These are phyloP conservation scores for Fraxinus floribunda DNA, from an alignment of 305 asterid species.

Conservation along the genomic window DNA sequence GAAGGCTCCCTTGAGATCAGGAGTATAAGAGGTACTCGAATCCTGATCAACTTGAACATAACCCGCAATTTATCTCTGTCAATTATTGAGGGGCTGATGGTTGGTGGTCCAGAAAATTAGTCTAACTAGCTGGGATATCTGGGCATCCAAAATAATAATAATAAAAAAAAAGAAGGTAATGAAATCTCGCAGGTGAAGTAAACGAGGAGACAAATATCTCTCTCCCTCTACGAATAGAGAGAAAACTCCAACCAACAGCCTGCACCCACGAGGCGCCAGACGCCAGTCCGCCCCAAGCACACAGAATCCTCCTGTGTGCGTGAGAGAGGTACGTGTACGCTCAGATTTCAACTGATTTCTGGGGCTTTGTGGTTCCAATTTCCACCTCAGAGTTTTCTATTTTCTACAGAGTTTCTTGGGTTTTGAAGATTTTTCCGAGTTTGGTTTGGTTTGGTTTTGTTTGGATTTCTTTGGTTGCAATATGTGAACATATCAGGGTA, in stretches of 20 bases:
- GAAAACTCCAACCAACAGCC: background rate
- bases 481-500: background rate
- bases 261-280: background rate
- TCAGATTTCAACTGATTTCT: constrained; percentile 36
- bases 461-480: background rate
- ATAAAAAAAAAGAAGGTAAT: too few relatives aligned
- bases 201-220: constrained; percentile 27
- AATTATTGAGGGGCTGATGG: too few relatives aligned
- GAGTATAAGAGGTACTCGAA: too few relatives aligned
- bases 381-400: constrained; percentile 23
- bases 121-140: too few relatives aligned
- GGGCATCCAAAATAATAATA: too few relatives aligned
- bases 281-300: constrained; percentile 6
- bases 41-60: too few relatives aligned
- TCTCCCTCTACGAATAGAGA: background rate
- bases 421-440: constrained; percentile 14
- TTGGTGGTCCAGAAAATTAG: too few relatives aligned
- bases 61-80: too few relatives aligned
- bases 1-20: too few relatives aligned
- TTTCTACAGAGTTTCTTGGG: constrained; percentile 2
- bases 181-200: constrained; percentile 51
- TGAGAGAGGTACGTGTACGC: constrained; percentile 6
- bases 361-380: constrained; percentile 13
- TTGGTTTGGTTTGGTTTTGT: constrained; percentile 12
- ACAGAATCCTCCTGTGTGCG: constrained; percentile 7